Base-by-base conservation (phyloP, 2,329 filamentous ascomycete species). In the Thielaviopsis punctulata region DNA sequence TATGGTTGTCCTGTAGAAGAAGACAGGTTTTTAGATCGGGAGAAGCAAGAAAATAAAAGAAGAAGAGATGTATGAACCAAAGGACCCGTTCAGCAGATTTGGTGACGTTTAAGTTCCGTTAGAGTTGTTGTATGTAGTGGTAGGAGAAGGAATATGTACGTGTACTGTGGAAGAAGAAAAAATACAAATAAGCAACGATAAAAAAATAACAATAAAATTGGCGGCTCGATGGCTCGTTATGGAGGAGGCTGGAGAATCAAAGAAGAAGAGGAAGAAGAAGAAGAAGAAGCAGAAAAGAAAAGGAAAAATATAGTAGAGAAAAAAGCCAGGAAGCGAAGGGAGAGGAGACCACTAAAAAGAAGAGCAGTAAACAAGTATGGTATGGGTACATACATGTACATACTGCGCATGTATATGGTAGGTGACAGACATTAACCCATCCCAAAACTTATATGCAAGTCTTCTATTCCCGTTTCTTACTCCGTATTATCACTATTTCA, bases 171-270 rank as follows among this genome's bases (percentile, higher is more conserved):
- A 41, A 43, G 30, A 49, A 22, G 45, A 33, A 45, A 45, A 23
- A 19, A 23, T 30, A 30, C 5, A 39, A 51, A 24, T 13, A 41
- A 21, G 8, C 2, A 1, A n/a, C 4, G 13, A 22, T 21, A 23
- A 22, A 47, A 41, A 36, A 46, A 39, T 41, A 22, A 51, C 22
- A 19, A 41, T 45, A 45, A 45, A 36, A 36, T 36, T 36, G 30
- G 13, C 30, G 30, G 12, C 30, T 15, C 30, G 30, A 9, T 41
- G 45, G 23, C 45, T 52, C 21, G 30, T 50, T 47, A 50, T 54
- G 52, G 36, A 45, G 51, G 49, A 54, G 52, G 52, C 52, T 54
- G 49, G 52, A 54, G 48, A 24, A 25, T 30, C 18, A 33, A 55
- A 33, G 43, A 21, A 27, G 25, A 48, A 39, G 23, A 30, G 43